These are phyloP conservation scores for Annulohypoxylon truncatum DNA, from an alignment of 2,329 filamentous ascomycete genomes.

Conservation along the genomic window DNA sequence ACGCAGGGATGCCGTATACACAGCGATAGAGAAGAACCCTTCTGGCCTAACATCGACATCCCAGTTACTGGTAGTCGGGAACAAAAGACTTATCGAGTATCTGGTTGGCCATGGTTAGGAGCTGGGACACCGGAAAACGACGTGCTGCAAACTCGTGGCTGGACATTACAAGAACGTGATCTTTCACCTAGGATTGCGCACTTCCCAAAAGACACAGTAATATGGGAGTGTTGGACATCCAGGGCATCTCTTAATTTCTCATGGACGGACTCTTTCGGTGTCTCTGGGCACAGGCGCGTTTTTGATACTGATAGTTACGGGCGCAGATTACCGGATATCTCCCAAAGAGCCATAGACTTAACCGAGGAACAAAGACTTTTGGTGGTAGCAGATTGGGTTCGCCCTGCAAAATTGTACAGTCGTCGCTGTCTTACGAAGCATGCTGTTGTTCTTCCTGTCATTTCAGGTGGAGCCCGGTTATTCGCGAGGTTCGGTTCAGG, in stretches of 20 bases:
- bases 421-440: not conserved
- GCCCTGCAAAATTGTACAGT: not conserved
- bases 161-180: slow-evolving; percentile 18
- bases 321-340: not conserved
- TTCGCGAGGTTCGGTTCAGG: not conserved
- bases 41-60: slow-evolving; percentile 1
- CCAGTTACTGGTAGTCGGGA: not conserved
- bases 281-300: not conserved
- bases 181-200: slow-evolving; percentile 15
- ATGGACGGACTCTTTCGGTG: not conserved
- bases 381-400: not conserved
- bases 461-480: not conserved
- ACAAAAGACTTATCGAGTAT: not conserved
- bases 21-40: not conserved
- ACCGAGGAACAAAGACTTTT: not conserved
- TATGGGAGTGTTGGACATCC: slow-evolving; percentile 9
- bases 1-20: slow-evolving; percentile 4
- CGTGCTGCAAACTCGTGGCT: slow-evolving; percentile 1
- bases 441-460: not conserved
- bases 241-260: slow-evolving; percentile 6
- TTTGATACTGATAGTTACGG: not conserved
- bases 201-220: slow-evolving; percentile 3
- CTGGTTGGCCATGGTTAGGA: not conserved
- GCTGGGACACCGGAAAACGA: not conserved
- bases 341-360: not conserved